phyloP scores from a whole-genome alignment of 2,329 filamentous ascomycete genomes.

The Epichloe sylvatica region DNA sequence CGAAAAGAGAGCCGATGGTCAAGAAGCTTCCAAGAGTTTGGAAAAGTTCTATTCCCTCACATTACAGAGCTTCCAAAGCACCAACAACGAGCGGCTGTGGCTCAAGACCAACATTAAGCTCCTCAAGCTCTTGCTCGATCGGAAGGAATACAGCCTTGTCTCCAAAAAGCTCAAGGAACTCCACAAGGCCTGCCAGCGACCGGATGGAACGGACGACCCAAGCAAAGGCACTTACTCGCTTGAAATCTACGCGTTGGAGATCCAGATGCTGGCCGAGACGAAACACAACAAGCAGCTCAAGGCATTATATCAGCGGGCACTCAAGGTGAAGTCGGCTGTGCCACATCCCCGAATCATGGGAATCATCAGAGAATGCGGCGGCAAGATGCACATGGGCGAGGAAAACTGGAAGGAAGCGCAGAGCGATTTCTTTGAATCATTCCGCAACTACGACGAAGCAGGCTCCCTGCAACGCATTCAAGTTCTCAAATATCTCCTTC shows the following conservation, averaged over 20 bases:
- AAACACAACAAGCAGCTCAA: constrained; percentile 97
- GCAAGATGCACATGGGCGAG: constrained; percentile 99
- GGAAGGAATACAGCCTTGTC: constrained; percentile 72
- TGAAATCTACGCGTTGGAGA: constrained; percentile 92
- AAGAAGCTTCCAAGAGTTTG: constrained; percentile 64
- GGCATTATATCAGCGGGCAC: constrained; percentile 75
- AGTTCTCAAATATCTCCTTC: constrained; percentile 88
- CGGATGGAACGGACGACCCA: constrained; percentile 79
- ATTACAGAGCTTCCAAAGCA: constrained; percentile 86
- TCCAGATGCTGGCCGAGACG: constrained; percentile 96
- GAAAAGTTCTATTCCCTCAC: constrained; percentile 92
- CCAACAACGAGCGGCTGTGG: constrained; percentile 94
- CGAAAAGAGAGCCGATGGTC: constrained; percentile 67
- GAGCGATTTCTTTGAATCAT: constrained; percentile 96
- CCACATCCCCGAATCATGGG: constrained; percentile 99
- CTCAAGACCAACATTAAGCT: constrained; percentile 98
- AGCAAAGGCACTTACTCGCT: constrained; percentile 94
- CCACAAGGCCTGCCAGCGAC: constrained; percentile 73
- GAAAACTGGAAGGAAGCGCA: constrained; percentile 98
- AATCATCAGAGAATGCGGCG: constrained; percentile 94
- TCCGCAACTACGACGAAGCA: constrained; percentile 97
- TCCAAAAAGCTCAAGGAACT: constrained; percentile 76
- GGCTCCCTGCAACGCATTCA: constrained; percentile 93
- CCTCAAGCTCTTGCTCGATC: constrained; percentile 77
- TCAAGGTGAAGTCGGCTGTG: constrained; percentile 89